Evolutionary conservation across 2,329 filamentous ascomycete genomes (phyloP), one percentile per base, ranked within the genome.

Genomic region (Grosmannia penicillata): DNA sequence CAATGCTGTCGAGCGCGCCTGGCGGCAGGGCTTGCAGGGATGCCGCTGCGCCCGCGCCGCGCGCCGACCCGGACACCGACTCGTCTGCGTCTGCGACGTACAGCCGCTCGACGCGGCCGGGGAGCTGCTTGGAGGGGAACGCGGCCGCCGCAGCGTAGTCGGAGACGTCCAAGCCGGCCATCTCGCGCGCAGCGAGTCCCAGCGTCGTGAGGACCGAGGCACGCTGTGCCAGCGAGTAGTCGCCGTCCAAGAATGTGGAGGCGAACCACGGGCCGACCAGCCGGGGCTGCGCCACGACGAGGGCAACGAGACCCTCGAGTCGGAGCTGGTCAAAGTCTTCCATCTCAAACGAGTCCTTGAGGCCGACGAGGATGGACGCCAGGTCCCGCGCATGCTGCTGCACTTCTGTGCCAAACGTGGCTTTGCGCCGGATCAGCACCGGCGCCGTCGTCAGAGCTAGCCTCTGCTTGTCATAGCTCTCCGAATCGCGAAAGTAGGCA

Each of bases 211-310:
- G 75, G 27, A 96, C 69, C 0, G 82, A 75, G 8, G 81, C 82
- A 28, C 91, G 72, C 54, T 96, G 89, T 0, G 78, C 73, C 27
- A 96, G 63, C 0, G 87, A 94, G 56, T 91, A 87, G 53, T 98
- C 91, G 14, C 87, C 87, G 30, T 85, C 79, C 53, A 95, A 96
- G 53, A 91, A 93, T 0, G 82, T 80, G 40, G 78, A 75, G 4
- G 81, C 76, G 42, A 93, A 83, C 80, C 84, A 93, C 13, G 75
- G 82, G 0, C 77, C 87, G 72, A 95, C 84, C 37, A 72, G 68
- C 35, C 72, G 62, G 0, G 91, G 84, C 46, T 82, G 74, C 1
- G 83, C 78, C 3, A 91, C 67, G 0, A 94, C 63, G 8, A 94
- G 60, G 0, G 87, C 82, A 32, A 95, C 76, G 63, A 98, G 78